Evolutionary conservation across 2,329 filamentous ascomycete species (phyloP).

Genomic region (Neocucurbitaria cava): DNA sequence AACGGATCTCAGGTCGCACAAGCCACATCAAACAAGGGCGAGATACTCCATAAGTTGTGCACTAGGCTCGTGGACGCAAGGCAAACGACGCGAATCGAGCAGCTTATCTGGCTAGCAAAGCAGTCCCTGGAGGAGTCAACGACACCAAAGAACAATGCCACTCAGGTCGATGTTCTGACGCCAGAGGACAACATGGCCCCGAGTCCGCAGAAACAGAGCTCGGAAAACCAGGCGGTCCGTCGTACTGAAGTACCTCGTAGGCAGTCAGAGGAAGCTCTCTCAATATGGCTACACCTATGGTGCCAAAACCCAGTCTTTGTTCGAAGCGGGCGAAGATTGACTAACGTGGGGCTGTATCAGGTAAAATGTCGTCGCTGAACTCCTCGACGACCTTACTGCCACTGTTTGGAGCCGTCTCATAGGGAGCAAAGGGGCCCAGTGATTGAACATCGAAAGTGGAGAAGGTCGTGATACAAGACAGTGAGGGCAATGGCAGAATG

Average conservation of each 20-base stretch:
- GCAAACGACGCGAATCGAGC: conserved; percentile 9
- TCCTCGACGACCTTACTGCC: no score
- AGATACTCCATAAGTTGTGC: conserved; percentile 6
- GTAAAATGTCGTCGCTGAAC: background rate
- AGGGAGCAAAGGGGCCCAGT: background rate
- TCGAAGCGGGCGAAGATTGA: background rate
- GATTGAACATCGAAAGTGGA: background rate
- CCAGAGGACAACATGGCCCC: no score
- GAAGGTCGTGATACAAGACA: background rate
- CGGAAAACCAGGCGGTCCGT: background rate
- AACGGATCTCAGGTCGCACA: conserved; percentile 3
- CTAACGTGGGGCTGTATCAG: background rate
- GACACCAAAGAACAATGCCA: background rate
- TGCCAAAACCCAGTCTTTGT: conserved; percentile 2
- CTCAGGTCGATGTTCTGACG: background rate
- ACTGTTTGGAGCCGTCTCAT: no score
- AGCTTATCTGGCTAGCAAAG: conserved; percentile 23
- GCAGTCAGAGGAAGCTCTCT: conserved; percentile 5
- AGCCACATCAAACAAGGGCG: conserved; percentile 5
- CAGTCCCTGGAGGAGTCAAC: conserved; percentile 11
- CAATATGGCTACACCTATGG: conserved; percentile 31
- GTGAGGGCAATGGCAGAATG: background rate
- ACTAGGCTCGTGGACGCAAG: conserved; percentile 5
- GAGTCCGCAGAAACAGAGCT: background rate
- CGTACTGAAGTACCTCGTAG: background rate